phyloP scores from a whole-genome alignment of 2,329 filamentous ascomycete genomes.

The Amylocarpus encephaloides region DNA sequence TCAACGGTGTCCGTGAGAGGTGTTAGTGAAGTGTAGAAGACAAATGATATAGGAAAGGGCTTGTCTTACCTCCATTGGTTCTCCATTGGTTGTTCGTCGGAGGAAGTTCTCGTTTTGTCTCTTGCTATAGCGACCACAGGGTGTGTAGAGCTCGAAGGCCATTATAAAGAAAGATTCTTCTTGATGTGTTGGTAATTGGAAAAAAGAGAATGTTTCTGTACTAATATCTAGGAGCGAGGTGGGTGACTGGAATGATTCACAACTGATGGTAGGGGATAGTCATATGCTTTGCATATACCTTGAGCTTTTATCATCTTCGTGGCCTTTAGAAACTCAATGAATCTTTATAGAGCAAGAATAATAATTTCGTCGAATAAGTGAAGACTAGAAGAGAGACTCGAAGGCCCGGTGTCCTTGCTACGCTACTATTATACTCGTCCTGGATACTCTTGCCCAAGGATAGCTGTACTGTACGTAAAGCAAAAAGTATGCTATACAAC shows the following conservation, averaged over 20 bases:
- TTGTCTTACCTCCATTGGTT: slow-evolving; percentile 9
- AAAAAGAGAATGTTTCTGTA: not conserved
- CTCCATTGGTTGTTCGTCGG: not conserved
- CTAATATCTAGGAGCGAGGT: no score
- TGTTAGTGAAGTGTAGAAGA: not conserved
- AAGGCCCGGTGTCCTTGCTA: no score
- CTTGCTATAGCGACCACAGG: slow-evolving; percentile 9
- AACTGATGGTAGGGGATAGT: no score
- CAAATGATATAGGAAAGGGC: not conserved
- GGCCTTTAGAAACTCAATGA: no score
- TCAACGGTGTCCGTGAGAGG: not conserved
- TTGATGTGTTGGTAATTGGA: not conserved
- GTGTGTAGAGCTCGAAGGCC: slow-evolving; percentile 5
- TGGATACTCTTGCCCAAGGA: not conserved
- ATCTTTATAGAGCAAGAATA: no score
- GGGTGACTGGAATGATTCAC: no score
- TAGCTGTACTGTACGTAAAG: not conserved
- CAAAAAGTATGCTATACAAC: not conserved
- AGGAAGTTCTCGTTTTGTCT: slow-evolving; percentile 7
- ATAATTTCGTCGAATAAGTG: no score
- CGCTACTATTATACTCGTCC: no score
- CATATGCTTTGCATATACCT: no score
- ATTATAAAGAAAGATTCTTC: not conserved
- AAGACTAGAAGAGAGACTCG: no score
- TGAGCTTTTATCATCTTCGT: no score